Base-by-base conservation (phyloP, 1,139 yeast species). In the Dujonia santamariae region DNA sequence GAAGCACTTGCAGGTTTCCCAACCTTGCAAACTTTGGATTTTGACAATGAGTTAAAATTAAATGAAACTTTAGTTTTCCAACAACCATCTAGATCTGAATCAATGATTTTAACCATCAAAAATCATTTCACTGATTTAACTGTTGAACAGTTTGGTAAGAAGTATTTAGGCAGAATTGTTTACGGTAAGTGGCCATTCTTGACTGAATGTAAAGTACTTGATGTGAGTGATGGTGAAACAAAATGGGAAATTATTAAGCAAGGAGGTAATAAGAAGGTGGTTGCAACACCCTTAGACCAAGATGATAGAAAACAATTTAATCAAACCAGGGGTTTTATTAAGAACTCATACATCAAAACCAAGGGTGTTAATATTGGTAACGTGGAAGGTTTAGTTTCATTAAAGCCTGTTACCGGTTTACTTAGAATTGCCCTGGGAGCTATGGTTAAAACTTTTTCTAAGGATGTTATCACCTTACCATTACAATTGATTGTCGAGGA, bases 1-100 rank as follows among this genome's bases (percentile, higher is more conserved):
- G 72, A 81, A 4, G 65, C 85, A 35, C 64, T 85, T 38, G 95
- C 96, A 12, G 97, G 97, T 2, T 92, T 94, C 72, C 98, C 98
- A 37, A 70, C 92, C 12, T 67, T 92, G 49, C 61, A 75, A 32
- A 76, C 94, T 0, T 60, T 92, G 31, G 82, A 90, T 4, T 83
- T 80, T 50, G 59, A 68, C 0, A 51, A 60, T 12, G 54, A 61
- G 28, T 60, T 85, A 43, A 75, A 70, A 35, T 62, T 67, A 38
- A 81, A 79, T 40, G 85, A 82, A 41, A 82, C 90, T 12, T 67
- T 73, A 41, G 84, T 94, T 2, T 92, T 92, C 64, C 90, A 88
- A 51, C 85, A 78, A 50, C 94, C 95, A 3, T 79, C 95, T 3
- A 75, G 81, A 52, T 83, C 90, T 9, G 92, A 85, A 47, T 85